Evolutionary conservation across 2,329 filamentous ascomycete genomes (phyloP).

Genomic region (Penicillium sp.): DNA sequence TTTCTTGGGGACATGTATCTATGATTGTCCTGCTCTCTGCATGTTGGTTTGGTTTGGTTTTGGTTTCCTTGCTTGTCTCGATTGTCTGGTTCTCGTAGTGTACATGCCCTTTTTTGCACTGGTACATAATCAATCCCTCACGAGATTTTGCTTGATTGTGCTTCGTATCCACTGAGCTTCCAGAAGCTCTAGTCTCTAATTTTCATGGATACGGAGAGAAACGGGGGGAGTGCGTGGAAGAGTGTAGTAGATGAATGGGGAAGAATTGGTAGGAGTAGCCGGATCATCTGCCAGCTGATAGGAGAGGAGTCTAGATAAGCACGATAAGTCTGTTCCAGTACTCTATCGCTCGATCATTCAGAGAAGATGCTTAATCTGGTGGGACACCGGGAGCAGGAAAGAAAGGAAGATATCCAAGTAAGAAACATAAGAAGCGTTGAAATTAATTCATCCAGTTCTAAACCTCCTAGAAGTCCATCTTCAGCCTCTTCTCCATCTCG

Average conservation of each 20-base stretch:
- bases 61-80: constrained; percentile 1
- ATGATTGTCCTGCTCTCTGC: constrained; percentile 11
- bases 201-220: no score
- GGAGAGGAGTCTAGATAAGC: neutral
- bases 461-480: constrained; percentile 60
- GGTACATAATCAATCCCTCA: neutral
- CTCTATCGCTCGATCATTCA: constrained; percentile 22
- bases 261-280: constrained; percentile 1
- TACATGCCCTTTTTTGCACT: constrained; percentile 9
- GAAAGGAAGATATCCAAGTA: constrained; percentile 6
- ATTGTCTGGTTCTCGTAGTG: constrained; percentile 13
- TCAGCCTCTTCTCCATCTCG: constrained; percentile 91
- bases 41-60: constrained; percentile 1
- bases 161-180: no score
- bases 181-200: no score
- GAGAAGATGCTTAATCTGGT: constrained; percentile 12
- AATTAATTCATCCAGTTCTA: constrained; percentile 15
- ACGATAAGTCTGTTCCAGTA: constrained; percentile 1
- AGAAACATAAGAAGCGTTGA: constrained; percentile 9
- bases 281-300: neutral
- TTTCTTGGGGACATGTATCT: constrained; percentile 23
- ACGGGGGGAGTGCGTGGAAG: no score
- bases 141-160: neutral
- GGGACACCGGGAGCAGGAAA: constrained; percentile 14
- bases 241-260: no score